Evolutionary conservation across 208 protist species (phyloP).

Genomic region (Acanthamoeba divionensis): DNA sequence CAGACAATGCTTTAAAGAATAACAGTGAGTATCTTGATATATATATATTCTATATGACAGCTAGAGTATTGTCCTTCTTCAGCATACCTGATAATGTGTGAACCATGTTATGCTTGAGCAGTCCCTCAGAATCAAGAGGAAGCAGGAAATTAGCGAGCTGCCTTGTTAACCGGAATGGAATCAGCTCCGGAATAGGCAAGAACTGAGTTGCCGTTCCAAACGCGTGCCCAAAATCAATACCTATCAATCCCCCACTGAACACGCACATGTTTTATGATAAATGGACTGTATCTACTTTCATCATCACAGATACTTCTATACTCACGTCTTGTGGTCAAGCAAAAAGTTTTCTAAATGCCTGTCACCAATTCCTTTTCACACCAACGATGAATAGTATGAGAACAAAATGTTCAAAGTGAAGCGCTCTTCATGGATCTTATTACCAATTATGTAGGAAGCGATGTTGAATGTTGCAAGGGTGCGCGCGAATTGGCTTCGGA

Average conservation of each 20-base stretch:
- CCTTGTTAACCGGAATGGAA: slow-evolving; percentile 89
- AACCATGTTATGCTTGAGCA: slow-evolving; percentile 79
- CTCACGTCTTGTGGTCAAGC: slow-evolving; percentile 72
- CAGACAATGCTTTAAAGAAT: slow-evolving; percentile 67
- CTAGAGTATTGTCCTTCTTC: background rate
- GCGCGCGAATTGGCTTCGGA: slow-evolving; percentile 80
- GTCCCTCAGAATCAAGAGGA: slow-evolving; percentile 79
- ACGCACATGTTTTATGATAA: background rate
- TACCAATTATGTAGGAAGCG: slow-evolving; percentile 87
- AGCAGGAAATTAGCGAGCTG: slow-evolving; percentile 82
- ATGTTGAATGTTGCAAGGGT: slow-evolving; percentile 81
- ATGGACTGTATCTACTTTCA: background rate
- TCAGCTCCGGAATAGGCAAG: slow-evolving; percentile 89
- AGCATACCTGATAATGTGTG: slow-evolving; percentile 57
- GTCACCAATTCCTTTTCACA: slow-evolving; percentile 82
- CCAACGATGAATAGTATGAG: background rate
- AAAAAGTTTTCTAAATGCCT: slow-evolving; percentile 91
- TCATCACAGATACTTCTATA: background rate
- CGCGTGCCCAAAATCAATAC: slow-evolving; percentile 93
- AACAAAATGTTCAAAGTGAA: background rate
- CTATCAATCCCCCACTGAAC: slow-evolving; percentile 80
- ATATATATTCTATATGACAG: background rate
- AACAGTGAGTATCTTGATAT: background rate
- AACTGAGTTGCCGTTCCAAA: slow-evolving; percentile 88
- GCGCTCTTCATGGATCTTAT: background rate